These are phyloP conservation scores for Vigna reflexopilosa DNA, from an alignment of 306 rosid genomes.

Conservation along the genomic window DNA sequence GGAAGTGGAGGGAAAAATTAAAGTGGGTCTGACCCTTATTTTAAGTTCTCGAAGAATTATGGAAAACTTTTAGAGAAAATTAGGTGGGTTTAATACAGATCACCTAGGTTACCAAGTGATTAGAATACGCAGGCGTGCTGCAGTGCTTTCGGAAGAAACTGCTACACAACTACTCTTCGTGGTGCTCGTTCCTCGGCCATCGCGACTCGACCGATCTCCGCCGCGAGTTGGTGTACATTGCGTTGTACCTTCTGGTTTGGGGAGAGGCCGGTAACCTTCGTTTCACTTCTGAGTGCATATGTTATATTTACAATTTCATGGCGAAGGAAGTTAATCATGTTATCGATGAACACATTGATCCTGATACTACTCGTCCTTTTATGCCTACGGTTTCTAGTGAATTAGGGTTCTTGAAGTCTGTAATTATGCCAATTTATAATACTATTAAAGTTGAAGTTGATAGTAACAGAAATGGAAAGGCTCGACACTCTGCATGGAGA, in stretches of 20 bases:
- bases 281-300: conserved; percentile 77
- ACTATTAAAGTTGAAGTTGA: conserved; percentile 76
- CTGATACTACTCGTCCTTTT: conserved; percentile 66
- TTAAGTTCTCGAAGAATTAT: conserved; percentile 7
- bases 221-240: conserved; percentile 76
- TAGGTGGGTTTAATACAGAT: conserved; percentile 27
- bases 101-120: not conserved
- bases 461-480: conserved; percentile 79
- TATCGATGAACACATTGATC: conserved; percentile 61
- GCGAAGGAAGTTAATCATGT: conserved; percentile 80
- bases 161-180: conserved; percentile 68
- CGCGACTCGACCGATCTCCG: conserved; percentile 56
- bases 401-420: conserved; percentile 68
- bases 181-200: conserved; percentile 86
- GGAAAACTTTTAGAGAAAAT: conserved; percentile 17
- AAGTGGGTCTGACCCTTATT: conserved; percentile 3
- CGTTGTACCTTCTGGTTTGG: conserved; percentile 77
- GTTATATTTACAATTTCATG: conserved; percentile 80
- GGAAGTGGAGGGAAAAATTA: conserved; percentile 24
- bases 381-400: conserved; percentile 72
- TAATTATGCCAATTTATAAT: conserved; percentile 73
- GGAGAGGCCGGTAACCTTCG: conserved; percentile 92
- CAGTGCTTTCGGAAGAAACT: conserved; percentile 62
- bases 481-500: conserved; percentile 95
- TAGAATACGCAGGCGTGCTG: conserved; percentile 51